Percentiles rank a stretch among this genome's conserved stretches.
phyloP scores from a whole-genome alignment of 2,329 filamentous ascomycete species.

The Pyricularia grisea region DNA sequence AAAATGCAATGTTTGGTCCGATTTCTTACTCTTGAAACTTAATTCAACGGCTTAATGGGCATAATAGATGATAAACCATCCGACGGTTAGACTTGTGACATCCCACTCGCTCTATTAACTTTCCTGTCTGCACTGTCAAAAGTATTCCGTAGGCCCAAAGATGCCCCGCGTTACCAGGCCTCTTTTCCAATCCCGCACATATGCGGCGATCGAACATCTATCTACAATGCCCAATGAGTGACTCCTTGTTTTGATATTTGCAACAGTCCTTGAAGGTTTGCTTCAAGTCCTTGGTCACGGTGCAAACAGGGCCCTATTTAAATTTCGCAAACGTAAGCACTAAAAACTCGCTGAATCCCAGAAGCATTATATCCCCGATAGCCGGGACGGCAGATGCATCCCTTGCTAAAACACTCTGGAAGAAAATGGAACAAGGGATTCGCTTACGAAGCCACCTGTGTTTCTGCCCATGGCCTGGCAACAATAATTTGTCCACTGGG shows the following conservation, averaged over 20 bases:
- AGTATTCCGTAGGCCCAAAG: too few relatives aligned
- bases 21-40: background rate
- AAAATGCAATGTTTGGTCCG: background rate
- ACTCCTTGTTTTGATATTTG: conserved; percentile 9
- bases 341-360: background rate
- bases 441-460: background rate
- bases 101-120: background rate
- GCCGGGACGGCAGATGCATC: background rate
- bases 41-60: background rate
- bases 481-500: conserved; percentile 6
- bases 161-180: background rate
- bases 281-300: conserved; percentile 1
- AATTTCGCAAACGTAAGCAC: background rate
- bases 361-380: background rate
- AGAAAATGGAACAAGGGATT: background rate
- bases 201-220: background rate
- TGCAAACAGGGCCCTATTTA: conserved; percentile 4
- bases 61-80: background rate
- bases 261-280: conserved; percentile 11
- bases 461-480: conserved; percentile 2
- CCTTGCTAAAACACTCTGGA: too few relatives aligned
- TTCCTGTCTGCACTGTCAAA: background rate
- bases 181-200: background rate
- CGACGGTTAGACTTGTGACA: background rate
- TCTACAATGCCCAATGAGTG: conserved; percentile 8